Evolutionary conservation across 805 yeast species (phyloP), one percentile per base, ranked within the genome.

Genomic region (Candida glaebosa): DNA sequence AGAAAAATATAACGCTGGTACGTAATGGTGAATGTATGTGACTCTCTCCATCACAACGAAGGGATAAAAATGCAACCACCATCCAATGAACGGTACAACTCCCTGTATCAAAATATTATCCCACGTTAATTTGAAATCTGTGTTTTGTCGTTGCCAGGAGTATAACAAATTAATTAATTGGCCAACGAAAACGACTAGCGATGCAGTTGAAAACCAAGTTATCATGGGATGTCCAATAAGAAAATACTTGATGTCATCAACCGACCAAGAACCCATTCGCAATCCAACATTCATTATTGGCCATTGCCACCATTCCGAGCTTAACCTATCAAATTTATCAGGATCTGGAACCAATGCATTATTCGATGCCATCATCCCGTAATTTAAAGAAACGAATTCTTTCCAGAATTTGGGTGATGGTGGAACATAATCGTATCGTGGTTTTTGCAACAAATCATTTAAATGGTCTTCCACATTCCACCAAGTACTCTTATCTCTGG

Each of bases 301-400:
- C 95, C 95, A 86, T 69, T 86, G 86, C 91, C 93, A 86, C 60
- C 87, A 85, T 42, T 72, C 61, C 12, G 91, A 82, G 1, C 89
- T 81, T 44, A 86, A 66, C 42, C 73, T 75, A 56, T 86, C 95
- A 49, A 69, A 77, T 53, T 84, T 85, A 53, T 86, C 93, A 2
- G 71, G 66, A 57, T 86, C 95, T 6, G 93, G 91, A 22, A 86
- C 75, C 52, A 86, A 70, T 0, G 91, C 95, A 53, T 84, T 86
- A 58, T 86, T 86, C 9, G 91, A 82, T 5, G 91, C 86, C 81
- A 85, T 85, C 95, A 86, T 86, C 2, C 91, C 93, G 56, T 83
- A 79, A 57, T 86, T 86, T 47, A 84, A 69, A 53, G 83, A 79
- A 30, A 85, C 60, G 48, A 86, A 86, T 62, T 86, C 93, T 45